phyloP scores from a whole-genome alignment of 352 stramenopile species.

The Aphanomyces invadans region DNA sequence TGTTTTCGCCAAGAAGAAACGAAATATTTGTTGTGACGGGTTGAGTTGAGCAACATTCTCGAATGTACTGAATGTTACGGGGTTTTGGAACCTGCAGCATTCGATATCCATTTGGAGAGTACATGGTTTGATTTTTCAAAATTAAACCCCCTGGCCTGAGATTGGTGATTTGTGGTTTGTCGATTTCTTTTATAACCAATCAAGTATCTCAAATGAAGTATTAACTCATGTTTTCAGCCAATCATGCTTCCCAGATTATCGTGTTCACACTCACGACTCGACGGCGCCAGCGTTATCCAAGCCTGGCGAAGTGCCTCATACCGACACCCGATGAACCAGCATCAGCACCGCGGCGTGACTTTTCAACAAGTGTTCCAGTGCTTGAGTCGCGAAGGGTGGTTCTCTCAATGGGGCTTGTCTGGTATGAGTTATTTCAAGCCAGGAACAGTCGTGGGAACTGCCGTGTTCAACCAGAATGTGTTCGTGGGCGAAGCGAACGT shows the following conservation, averaged over 20 bases:
- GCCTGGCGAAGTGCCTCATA: too few species aligned
- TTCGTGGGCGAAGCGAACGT: constrained; percentile 2
- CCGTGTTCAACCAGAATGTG: constrained; percentile 13
- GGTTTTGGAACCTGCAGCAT: background rate
- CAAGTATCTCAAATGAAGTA: too few species aligned
- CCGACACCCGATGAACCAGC: background rate
- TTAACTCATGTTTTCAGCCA: too few species aligned
- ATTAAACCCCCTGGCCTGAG: background rate
- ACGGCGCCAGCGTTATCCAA: too few species aligned
- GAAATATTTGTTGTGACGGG: background rate
- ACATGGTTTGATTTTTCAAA: background rate
- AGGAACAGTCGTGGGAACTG: constrained; percentile 3
- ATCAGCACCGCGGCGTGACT: constrained; percentile 3
- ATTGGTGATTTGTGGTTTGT: background rate
- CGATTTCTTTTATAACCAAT: too few species aligned
- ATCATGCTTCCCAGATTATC: too few species aligned
- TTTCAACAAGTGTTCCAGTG: constrained; percentile 12
- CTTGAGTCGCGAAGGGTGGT: constrained; percentile 5
- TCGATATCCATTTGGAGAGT: background rate
- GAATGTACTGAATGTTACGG: too few species aligned
- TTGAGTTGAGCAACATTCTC: too few species aligned
- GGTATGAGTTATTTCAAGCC: constrained; percentile 13
- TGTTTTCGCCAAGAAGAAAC: background rate
- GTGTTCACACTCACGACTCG: too few species aligned
- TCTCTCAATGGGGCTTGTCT: constrained; percentile 9